Conservation (phyloP, 2,329 filamentous ascomycete genomes). For the Arthrobotrys sphaeroides region DNA sequence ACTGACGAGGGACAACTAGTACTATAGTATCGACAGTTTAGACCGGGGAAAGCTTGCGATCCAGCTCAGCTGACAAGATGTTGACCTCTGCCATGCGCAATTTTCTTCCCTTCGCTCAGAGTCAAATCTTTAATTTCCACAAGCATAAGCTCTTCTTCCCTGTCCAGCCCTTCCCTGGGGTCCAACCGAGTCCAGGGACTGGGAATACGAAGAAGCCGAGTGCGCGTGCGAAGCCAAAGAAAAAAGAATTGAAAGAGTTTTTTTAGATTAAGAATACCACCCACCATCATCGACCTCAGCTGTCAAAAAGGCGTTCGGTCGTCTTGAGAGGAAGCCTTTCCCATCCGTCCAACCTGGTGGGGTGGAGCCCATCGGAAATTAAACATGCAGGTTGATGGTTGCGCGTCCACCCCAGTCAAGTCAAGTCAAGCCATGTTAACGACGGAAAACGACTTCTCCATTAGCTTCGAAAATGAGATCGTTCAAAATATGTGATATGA, state of each 20-base stretch:
- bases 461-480: not conserved
- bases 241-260: not conserved
- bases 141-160: constrained; percentile 25
- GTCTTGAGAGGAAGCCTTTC: constrained; percentile 10
- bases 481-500: constrained; percentile 34
- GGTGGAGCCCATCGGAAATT: constrained; percentile 48
- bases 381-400: constrained; percentile 28
- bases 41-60: constrained; percentile 1
- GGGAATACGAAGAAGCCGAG: constrained; percentile 5
- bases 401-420: constrained; percentile 14
- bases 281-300: constrained; percentile 24
- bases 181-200: constrained; percentile 18
- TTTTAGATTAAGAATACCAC: constrained; percentile 26
- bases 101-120: constrained; percentile 8
- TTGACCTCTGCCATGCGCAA: constrained; percentile 40
- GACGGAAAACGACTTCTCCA: not conserved
- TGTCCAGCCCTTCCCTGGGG: not conserved
- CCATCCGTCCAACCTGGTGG: constrained; percentile 16
- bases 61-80: constrained; percentile 31
- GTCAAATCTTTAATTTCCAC: constrained; percentile 49
- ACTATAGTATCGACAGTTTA: constrained; percentile 8
- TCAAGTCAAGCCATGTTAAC: too few species aligned
- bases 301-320: constrained; percentile 26
- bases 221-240: constrained; percentile 12
- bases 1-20: not conserved